Percentiles rank a stretch among this genome's conserved stretches.
Conservation (phyloP, 202 grass and related monocot species). For the Panicum hallii region DNA sequence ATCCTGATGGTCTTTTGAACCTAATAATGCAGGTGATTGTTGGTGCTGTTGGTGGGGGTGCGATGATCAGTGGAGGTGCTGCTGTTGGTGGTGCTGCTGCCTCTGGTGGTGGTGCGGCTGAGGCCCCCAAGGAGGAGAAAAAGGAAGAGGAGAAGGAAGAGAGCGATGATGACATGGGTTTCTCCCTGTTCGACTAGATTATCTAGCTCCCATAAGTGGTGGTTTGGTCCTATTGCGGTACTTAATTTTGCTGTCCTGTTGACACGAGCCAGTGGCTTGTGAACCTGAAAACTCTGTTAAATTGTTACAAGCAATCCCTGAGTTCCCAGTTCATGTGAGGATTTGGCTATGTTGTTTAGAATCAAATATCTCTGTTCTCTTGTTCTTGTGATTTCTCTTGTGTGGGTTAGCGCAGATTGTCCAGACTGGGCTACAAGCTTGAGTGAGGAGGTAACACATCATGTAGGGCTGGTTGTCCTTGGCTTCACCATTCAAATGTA, state of each 20-base stretch:
- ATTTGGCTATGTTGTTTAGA: conserved; percentile 13
- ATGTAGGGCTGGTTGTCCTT: too few relatives aligned
- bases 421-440: too few relatives aligned
- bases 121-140: conserved; percentile 79
- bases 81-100: conserved; percentile 32
- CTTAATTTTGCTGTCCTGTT: conserved; percentile 38
- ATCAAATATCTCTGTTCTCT: background rate
- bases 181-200: conserved; percentile 93
- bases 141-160: conserved; percentile 96
- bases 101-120: conserved; percentile 56
- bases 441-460: too few relatives aligned
- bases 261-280: conserved; percentile 15
- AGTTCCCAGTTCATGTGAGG: conserved; percentile 4
- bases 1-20: background rate
- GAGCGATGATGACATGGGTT: conserved; percentile 84
- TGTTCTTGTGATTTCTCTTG: background rate
- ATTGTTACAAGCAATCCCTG: conserved; percentile 5
- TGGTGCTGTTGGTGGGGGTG: conserved; percentile 65
- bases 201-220: background rate
- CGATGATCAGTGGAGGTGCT: conserved; percentile 48
- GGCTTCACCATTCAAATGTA: too few relatives aligned
- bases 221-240: conserved; percentile 16
- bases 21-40: conserved; percentile 59
- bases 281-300: conserved; percentile 22
- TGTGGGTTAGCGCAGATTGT: too few relatives aligned